phyloP scores from a whole-genome alignment of 139 green algal genomes.

The Coccomyxa sp. region DNA sequence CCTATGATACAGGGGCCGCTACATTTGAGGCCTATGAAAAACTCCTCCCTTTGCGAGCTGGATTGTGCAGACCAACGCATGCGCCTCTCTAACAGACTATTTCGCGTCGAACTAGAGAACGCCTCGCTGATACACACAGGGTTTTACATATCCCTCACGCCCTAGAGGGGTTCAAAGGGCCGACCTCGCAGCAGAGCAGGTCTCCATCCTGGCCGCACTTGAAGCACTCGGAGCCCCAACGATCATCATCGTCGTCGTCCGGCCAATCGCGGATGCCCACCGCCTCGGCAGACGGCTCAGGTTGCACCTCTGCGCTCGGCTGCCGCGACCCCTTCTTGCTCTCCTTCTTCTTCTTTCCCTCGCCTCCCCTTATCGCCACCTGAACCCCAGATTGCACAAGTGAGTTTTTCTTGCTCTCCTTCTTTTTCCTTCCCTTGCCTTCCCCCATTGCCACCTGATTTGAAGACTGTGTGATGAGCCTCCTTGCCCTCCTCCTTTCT shows the following conservation, averaged over 20 bases:
- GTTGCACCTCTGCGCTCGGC: neutral
- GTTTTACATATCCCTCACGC: neutral
- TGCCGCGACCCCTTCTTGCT: constrained; percentile 16
- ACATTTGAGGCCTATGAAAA: too few relatives aligned
- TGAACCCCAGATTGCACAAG: neutral
- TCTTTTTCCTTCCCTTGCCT: neutral
- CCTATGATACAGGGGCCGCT: too few relatives aligned
- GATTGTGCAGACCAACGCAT: too few relatives aligned
- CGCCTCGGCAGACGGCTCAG: neutral
- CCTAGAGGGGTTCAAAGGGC: too few relatives aligned
- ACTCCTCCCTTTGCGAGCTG: too few relatives aligned
- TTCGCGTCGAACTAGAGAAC: too few relatives aligned
- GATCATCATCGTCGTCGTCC: constrained; percentile 19
- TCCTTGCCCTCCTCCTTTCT: neutral
- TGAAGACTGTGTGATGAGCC: neutral
- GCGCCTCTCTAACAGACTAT: too few relatives aligned
- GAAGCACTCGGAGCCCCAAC: constrained; percentile 37
- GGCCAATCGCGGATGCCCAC: neutral
- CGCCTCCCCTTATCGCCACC: constrained; percentile 17
- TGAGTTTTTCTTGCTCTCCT: neutral
- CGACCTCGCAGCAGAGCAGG: constrained; percentile 46
- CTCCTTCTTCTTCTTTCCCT: constrained; percentile 31
- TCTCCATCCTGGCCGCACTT: constrained; percentile 34
- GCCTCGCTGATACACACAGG: neutral
- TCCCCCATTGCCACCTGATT: too few relatives aligned